Evolutionary conservation across 208 protist genomes (phyloP), one percentile per base, ranked within the genome.

Genomic region (Trypanosomatidae sp.): DNA sequence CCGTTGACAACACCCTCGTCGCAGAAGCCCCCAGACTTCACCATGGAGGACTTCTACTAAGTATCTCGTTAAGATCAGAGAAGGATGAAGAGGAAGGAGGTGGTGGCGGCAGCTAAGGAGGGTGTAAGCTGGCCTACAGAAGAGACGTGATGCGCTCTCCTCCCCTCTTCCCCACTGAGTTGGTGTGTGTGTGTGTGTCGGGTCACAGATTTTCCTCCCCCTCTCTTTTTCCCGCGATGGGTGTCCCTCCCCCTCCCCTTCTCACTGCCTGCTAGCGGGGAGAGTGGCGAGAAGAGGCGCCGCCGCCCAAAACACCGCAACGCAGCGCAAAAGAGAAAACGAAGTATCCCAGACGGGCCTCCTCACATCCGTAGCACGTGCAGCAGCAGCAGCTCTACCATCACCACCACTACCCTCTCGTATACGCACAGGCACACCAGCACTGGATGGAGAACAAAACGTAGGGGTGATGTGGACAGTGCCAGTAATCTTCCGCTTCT

Each of bases 11-110:
- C 46, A 19, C 22, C n/a, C 6, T 46, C 53, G 33, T 49, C 69
- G 41, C 41, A 62, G 36, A 44, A 52, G 47, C 4, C 53, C n/a
- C 69, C 33, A 25, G 83, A 87, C n/a, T 90, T 90, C 69, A 76
- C 77, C 1, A 69, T 77, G 58, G 84, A 93, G 46, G 89, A 94
- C 69, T 94, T 94, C 46, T 93, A 93, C 66, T 93, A 64, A 64
- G 74, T 22, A 39, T 33, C 9, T 22, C 67, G 52, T 8, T 28
- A 33, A 59, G 15, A 2, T 15, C 9, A 13, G 10, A 39, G 36
- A 43, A 25, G 8, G 8, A 12, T 12, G 47, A 68, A 53, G 28
- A n/a, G n/a, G 30, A 30, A 25, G 15, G 13, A 9, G 30, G 43
- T 36, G 15, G 30, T n/a, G 30, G 64, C 12, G n/a, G 43, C 6